Evolutionary conservation across 805 yeast genomes (phyloP), one percentile per base, ranked within the genome.

Genomic region (Myxozyma udenii): DNA sequence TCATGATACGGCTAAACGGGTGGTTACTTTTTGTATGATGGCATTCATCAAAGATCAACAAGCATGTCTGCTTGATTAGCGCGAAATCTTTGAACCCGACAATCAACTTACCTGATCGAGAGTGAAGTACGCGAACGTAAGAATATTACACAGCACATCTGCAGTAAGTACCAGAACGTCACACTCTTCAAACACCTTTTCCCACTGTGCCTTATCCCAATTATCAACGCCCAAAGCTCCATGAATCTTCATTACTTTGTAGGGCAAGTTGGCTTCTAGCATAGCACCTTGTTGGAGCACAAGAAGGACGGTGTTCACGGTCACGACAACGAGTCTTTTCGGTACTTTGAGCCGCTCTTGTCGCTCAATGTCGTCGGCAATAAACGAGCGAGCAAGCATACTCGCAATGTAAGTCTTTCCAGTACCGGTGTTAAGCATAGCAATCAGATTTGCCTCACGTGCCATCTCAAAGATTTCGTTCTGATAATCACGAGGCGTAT

Each of bases 31-130:
- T 52, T 9, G 52, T 43, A 40, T 48, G 56, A 26, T 52, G 56
- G 37, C 56, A 52, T 48, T 52, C 56, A 28, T 52, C 56, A n/a
- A 52, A 52, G 11, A 48, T 33, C 19, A 52, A 24, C 14, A 47
- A 26, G 26, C 40, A 28, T 18, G 37, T 30, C 51, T 48, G 2
- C 16, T 3, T n/a, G 3, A 26, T 21, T 18, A 14, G 21, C 19
- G 16, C 14, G 22, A 23, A 24, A 21, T 18, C 32, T 24, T 2
- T 4, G 9, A 12, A 5, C 14, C 35, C 22, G n/a, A 19, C 7
- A 40, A 22, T 28, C 2, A 1, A 28, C 46, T 28, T 12, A 42
- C 46, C 18, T 12, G n/a, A 16, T 33, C 26, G 3, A 42, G 18
- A 3, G 9, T 19, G 7, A 42, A 26, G 25, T 24, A 42, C 9